Base-by-base conservation (phyloP, 805 yeast genomes). In the Candida gorgasii region DNA sequence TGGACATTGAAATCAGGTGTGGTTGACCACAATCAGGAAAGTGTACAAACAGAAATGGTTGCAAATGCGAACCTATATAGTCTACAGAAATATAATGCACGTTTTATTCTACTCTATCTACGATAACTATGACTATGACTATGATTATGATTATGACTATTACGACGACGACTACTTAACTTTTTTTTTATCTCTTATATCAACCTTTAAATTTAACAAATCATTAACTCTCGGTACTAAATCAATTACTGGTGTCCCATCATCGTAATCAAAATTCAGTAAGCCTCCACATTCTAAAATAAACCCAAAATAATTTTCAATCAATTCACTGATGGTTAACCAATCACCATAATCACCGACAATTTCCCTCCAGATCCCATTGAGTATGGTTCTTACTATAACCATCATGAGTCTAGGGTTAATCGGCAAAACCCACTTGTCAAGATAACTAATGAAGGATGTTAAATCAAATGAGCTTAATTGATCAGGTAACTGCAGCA, bases 291-390 rank as follows among this genome's bases (percentile, higher is more conserved):
- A 60, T 53, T 84, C 89, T 18, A 83, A 82, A 43, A 76, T 63
- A 80, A 88, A 82, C 2, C 73, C 73, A 46, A 84, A 65, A 73
- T 79, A 84, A 54, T 85, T 92, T 53, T 82, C 88, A 5, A 81
- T 66, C 89, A 92, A 86, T 57, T 89, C 80, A 43, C 86, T 68
- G 2, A 84, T 68, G 33, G 79, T 72, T 88, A 89, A 84, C 92
- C 92, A 86, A 2, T 80, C 77, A 8, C 80, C 81, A 56, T 85
- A 82, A 1, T 73, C 72, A 6, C 80, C 81, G 2, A 81, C 80
- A 17, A 67, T 68, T 43, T 79, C 63, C 46, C 88, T 66, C 30
- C 82, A 62, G 14, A 84, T 76, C 11, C 80, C 70, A 5, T 85
- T 80, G 38, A 81, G 63, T 8, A 82, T 53, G 8, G 80, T 73